A percentile compares a stretch with the other conserved stretches of the same genome.
Conservation (phyloP, 495 filamentous ascomycete genomes). For the Apodospora peruviana region DNA sequence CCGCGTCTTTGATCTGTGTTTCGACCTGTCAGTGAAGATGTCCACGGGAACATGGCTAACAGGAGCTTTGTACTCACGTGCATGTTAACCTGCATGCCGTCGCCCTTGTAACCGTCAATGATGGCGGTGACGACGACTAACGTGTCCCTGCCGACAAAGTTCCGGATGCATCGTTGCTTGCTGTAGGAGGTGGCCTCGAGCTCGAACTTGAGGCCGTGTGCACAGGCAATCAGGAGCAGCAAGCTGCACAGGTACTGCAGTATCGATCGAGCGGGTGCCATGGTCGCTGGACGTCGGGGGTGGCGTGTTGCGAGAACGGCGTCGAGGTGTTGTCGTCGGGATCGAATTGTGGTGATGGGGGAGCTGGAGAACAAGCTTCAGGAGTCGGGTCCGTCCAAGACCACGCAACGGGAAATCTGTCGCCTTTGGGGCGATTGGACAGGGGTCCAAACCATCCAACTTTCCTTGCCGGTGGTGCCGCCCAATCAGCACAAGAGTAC, state of each 20-base stretch:
- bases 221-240: conserved; percentile 52
- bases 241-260: conserved; percentile 42
- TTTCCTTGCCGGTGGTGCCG: conserved; percentile 10
- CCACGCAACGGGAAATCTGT: conserved; percentile 20
- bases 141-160: conserved; percentile 90
- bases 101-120: conserved; percentile 75
- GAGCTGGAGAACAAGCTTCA: conserved; percentile 5
- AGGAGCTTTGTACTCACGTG: conserved; percentile 87
- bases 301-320: neutral
- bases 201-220: conserved; percentile 88
- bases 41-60: neutral
- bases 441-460: too few relatives aligned
- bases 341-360: neutral
- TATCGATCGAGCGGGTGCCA: conserved; percentile 33
- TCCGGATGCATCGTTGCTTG: conserved; percentile 84
- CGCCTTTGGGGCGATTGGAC: conserved; percentile 22
- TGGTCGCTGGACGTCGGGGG: conserved; percentile 14
- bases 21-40: neutral
- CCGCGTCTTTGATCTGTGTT: conserved; percentile 78
- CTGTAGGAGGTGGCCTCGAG: conserved; percentile 61
- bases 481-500: conserved; percentile 8
- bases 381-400: neutral
- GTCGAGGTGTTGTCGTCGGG: neutral
- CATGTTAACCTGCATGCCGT: conserved; percentile 92
- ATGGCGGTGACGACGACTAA: conserved; percentile 98